Base-by-base conservation (phyloP, 2,329 filamentous ascomycete species). In the Paraphoma chrysanthemicola region DNA sequence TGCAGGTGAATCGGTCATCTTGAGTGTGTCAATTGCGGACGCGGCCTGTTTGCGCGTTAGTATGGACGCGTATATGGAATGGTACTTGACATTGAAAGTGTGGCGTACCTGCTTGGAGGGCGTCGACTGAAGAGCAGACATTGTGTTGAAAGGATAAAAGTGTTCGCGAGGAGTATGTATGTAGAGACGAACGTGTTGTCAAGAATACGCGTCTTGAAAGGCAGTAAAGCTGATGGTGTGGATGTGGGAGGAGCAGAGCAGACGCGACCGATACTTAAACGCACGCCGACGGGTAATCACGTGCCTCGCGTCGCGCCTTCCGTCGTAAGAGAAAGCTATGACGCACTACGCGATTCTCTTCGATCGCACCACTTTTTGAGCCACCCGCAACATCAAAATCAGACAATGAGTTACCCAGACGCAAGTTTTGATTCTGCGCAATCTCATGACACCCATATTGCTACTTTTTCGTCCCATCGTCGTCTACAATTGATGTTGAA, bases 1-100 rank as follows among this genome's bases (percentile, higher is more conserved):
- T 63, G 90, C 82, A 44, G 93, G 93, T 1, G 92, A 95, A 69
- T 96, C 91, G 63, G 77, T 82, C 88, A 97, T 96, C 82, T 94
- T 96, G 78, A 98, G 85, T 69, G 87, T 88, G 79, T 95, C 89
- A 74, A 98, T 90, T 71, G 88, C 92, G 73, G 91, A 89, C 72
- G 93, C 91, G 82, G 90, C 90, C 94, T 98, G 39, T 60, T 59
- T 48, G 65, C 56, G 53, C 62, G 73, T 81, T 71, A 79, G 78
- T 78, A 77, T 61, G 64, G 63, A 60, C 62, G 69, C 54, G 55
- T 68, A 51, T 31, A 69, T 68, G 71, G 74, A 56, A 72, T 63
- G 41, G 44, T 47, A 41, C 28, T 46, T 16, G 39, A 41, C 46
- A 29, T 60, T 62, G 63, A 64, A 66, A 56, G 57, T 57, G 62